Conservation (phyloP, 108 stramenopile species). For the Cyclotella sp. region DNA sequence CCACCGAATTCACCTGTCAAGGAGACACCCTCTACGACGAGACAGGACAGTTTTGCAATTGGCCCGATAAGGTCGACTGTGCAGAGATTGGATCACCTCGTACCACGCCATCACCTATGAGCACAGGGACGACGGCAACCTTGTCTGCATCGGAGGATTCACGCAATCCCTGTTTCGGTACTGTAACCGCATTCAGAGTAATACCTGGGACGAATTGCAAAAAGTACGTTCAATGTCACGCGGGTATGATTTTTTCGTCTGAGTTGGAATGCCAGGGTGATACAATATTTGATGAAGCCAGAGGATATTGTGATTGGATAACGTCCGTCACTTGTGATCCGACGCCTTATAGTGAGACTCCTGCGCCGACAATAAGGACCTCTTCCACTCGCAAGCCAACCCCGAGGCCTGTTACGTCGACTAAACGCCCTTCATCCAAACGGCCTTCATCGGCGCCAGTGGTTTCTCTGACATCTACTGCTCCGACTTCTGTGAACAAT, state of each 20-base stretch:
- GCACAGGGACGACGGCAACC: not conserved
- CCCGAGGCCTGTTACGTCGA: not conserved
- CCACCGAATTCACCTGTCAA: slow-evolving; percentile 5
- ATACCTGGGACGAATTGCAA: slow-evolving; percentile 10
- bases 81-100: not conserved
- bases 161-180: slow-evolving; percentile 5
- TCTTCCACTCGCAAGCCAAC: not conserved
- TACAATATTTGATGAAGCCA: not conserved
- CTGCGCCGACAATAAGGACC: not conserved
- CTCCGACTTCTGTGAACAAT: no score
- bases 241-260: not conserved
- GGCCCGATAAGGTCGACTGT: slow-evolving; percentile 4
- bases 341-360: not conserved
- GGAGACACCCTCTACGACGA: slow-evolving; percentile 31
- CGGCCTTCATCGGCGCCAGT: no score
- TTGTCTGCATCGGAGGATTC: not conserved
- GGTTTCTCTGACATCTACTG: no score
- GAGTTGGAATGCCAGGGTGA: not conserved
- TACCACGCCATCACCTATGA: not conserved
- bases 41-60: slow-evolving; percentile 22
- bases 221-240: not conserved
- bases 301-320: slow-evolving; percentile 8
- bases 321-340: not conserved
- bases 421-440: not conserved
- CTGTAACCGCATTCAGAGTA: not conserved